Percentiles rank a stretch among this genome's conserved stretches.
phyloP scores from a whole-genome alignment of 1,139 yeast species.

The Pichia sp. region DNA sequence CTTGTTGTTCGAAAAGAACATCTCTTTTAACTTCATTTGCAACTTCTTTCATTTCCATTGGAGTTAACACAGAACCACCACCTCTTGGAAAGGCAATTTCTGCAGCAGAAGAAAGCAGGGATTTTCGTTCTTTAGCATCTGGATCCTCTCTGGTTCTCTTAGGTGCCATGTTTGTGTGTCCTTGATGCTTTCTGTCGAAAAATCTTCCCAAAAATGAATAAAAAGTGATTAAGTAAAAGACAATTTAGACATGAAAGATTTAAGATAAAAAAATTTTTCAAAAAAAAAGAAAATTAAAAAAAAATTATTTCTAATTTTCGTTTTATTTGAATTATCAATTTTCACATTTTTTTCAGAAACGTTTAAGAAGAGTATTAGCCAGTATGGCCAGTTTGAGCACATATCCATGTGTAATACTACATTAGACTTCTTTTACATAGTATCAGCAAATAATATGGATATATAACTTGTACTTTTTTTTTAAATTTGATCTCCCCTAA shows the following conservation, averaged over 20 bases:
- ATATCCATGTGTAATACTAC: too few species aligned
- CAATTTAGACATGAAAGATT: neutral
- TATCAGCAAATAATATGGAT: too few species aligned
- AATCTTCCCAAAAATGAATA: too few species aligned
- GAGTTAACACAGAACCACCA: conserved; percentile 77
- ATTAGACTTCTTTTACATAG: too few species aligned
- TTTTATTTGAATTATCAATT: too few species aligned
- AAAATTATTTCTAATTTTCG: too few species aligned
- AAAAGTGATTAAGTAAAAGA: neutral
- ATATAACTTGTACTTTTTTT: too few species aligned
- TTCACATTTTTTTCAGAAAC: too few species aligned
- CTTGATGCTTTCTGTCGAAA: neutral
- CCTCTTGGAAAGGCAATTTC: conserved; percentile 94
- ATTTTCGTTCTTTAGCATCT: conserved; percentile 17
- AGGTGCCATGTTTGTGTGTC: conserved; percentile 14
- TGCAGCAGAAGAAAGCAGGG: conserved; percentile 31
- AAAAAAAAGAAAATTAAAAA: too few species aligned
- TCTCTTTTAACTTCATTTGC: conserved; percentile 89
- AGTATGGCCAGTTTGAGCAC: too few species aligned
- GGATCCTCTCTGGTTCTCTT: conserved; percentile 30
- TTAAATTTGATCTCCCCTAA: too few species aligned
- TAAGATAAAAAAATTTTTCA: neutral
- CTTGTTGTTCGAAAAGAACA: conserved; percentile 59
- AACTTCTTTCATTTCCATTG: conserved; percentile 87
- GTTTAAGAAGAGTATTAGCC: too few species aligned